Conservation (phyloP, 1,139 yeast species). For the Taphrina populina region DNA sequence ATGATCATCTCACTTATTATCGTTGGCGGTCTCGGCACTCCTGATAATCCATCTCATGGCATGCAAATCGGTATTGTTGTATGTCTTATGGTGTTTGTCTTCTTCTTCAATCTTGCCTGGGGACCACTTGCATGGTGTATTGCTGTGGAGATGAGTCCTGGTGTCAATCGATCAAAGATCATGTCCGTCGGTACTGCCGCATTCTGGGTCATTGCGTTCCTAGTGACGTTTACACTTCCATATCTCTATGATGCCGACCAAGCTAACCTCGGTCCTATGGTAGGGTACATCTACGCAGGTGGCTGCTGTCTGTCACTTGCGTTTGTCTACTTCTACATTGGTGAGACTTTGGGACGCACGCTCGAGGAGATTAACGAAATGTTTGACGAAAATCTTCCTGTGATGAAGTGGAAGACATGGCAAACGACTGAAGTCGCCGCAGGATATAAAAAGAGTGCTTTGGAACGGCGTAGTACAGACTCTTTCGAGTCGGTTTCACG, state of each 20-base stretch:
- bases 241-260: constrained; percentile 53
- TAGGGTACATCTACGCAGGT: constrained; percentile 74
- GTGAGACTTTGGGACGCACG: constrained; percentile 69
- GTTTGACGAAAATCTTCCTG: constrained; percentile 40
- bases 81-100: constrained; percentile 72
- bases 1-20: constrained; percentile 66
- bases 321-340: constrained; percentile 64
- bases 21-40: constrained; percentile 47
- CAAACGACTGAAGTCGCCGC: constrained; percentile 5
- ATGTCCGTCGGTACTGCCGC: constrained; percentile 46
- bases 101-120: constrained; percentile 84
- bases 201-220: constrained; percentile 44
- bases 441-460: not conserved
- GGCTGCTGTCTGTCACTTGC: constrained; percentile 51
- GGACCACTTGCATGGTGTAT: constrained; percentile 80
- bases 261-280: constrained; percentile 42
- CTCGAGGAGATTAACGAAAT: constrained; percentile 68
- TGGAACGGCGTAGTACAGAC: not conserved
- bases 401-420: constrained; percentile 21
- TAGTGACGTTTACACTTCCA: constrained; percentile 51
- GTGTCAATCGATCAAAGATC: constrained; percentile 54
- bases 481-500: not conserved
- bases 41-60: constrained; percentile 42
- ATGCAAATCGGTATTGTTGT: constrained; percentile 49
- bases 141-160: constrained; percentile 70